These are phyloP conservation scores for Amylocarpus encephaloides DNA, from an alignment of 2,329 filamentous ascomycete species.

Conservation along the genomic window DNA sequence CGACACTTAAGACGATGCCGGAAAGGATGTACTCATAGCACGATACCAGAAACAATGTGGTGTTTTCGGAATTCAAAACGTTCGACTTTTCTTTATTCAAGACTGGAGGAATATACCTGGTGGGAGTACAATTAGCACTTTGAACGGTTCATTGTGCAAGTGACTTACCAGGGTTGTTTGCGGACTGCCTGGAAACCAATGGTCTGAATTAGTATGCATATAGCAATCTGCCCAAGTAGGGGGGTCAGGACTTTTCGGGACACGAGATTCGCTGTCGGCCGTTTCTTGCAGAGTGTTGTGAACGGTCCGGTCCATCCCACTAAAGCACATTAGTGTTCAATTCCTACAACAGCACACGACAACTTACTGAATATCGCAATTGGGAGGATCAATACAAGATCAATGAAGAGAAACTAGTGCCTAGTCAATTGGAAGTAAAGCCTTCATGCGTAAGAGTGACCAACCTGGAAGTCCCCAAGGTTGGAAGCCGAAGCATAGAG, in stretches of 20 bases:
- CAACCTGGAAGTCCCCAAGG: slow-evolving; percentile 84
- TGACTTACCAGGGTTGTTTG: slow-evolving; percentile 65
- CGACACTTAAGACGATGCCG: slow-evolving; percentile 85
- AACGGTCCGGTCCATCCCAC: slow-evolving; percentile 94
- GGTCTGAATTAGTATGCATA: slow-evolving; percentile 74
- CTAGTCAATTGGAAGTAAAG: background rate
- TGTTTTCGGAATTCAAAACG: slow-evolving; percentile 89
- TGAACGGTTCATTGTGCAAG: background rate
- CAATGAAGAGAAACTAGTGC: slow-evolving; percentile 79
- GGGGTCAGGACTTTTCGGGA: slow-evolving; percentile 88
- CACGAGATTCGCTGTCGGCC: slow-evolving; percentile 86
- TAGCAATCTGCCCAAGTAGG: slow-evolving; percentile 77
- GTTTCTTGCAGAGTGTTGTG: slow-evolving; percentile 68
- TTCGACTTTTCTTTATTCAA: slow-evolving; percentile 74
- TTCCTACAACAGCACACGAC: background rate
- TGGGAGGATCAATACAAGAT: slow-evolving; percentile 83
- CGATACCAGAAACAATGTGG: slow-evolving; percentile 78
- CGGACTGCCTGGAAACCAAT: slow-evolving; percentile 69
- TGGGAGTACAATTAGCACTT: background rate
- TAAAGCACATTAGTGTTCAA: slow-evolving; percentile 45
- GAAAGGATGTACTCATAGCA: slow-evolving; percentile 95
- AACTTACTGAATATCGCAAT: slow-evolving; percentile 85
- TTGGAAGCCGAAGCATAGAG: slow-evolving; percentile 92
- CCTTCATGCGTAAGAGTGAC: background rate
- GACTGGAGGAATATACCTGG: slow-evolving; percentile 70